Evolutionary conservation across 2,329 filamentous ascomycete genomes (phyloP).

Genomic region (Monosporascus sp.): DNA sequence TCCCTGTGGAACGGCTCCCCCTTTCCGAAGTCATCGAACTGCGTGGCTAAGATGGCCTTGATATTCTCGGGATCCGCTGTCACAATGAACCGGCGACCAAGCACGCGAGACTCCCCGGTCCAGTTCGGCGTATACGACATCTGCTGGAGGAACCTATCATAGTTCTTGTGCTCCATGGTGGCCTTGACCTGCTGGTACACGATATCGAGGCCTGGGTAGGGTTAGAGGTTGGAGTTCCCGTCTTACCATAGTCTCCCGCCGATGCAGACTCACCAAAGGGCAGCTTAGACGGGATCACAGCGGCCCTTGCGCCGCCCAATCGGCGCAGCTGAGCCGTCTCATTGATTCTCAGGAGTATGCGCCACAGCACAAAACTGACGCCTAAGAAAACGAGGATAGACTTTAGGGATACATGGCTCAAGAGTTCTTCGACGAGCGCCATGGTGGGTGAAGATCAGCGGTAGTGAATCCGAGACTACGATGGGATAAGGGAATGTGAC

Average conservation of each 20-base stretch:
- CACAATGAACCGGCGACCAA: conserved; percentile 59
- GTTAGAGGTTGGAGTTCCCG: not conserved
- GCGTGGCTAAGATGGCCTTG: conserved; percentile 82
- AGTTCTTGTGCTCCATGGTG: conserved; percentile 48
- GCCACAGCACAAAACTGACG: conserved; percentile 33
- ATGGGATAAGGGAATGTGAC: no score
- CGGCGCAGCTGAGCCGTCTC: conserved; percentile 39
- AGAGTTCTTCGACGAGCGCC: conserved; percentile 45
- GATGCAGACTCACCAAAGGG: conserved; percentile 39
- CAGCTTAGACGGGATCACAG: conserved; percentile 28
- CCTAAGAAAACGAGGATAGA: conserved; percentile 32
- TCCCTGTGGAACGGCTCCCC: conserved; percentile 68
- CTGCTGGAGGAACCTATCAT: conserved; percentile 54
- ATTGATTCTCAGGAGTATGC: conserved; percentile 32
- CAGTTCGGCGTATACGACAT: conserved; percentile 42
- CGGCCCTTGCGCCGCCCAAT: conserved; percentile 38
- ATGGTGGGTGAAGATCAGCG: conserved; percentile 26
- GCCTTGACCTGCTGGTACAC: conserved; percentile 51
- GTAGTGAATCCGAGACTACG: not conserved
- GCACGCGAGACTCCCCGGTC: conserved; percentile 55
- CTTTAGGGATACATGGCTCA: conserved; percentile 40
- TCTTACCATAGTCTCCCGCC: not conserved
- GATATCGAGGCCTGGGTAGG: conserved; percentile 56
- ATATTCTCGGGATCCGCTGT: conserved; percentile 83
- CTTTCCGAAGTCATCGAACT: conserved; percentile 83